phyloP scores from a whole-genome alignment of 2,329 filamentous ascomycete genomes.

The Davidsoniella eucalypti region DNA sequence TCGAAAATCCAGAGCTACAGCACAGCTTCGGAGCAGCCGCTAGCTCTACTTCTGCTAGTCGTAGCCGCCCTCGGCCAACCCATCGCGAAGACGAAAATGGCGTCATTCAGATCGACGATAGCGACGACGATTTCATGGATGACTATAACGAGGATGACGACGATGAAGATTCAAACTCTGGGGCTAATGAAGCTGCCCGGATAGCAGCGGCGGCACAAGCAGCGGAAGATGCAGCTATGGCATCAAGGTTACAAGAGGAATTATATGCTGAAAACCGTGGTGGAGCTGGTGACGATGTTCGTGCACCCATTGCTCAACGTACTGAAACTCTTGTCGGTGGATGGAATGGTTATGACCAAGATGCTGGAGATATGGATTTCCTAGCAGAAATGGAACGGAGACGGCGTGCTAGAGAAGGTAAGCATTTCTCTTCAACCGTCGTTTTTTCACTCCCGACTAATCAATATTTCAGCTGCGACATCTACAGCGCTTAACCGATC shows the following conservation, averaged over 20 bases:
- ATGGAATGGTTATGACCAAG: slow-evolving; percentile 3
- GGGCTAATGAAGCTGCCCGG: slow-evolving; percentile 23
- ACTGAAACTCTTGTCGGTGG: slow-evolving; percentile 74
- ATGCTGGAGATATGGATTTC: neutral
- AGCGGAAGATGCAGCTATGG: slow-evolving; percentile 89
- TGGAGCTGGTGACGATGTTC: slow-evolving; percentile 43
- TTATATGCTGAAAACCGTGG: slow-evolving; percentile 47
- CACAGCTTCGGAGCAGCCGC: slow-evolving; percentile 25
- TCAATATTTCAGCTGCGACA: slow-evolving; percentile 1
- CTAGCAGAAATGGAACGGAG: slow-evolving; percentile 8
- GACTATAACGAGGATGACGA: too few relatives aligned
- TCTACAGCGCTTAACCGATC: slow-evolving; percentile 24
- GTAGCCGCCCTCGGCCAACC: slow-evolving; percentile 17
- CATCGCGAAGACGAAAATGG: slow-evolving; percentile 22
- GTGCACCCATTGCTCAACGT: slow-evolving; percentile 79
- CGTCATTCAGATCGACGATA: slow-evolving; percentile 52
- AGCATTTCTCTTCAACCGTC: neutral
- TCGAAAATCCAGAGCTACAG: slow-evolving; percentile 66
- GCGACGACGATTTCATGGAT: slow-evolving; percentile 33
- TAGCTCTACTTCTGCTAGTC: slow-evolving; percentile 17
- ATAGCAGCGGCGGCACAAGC: slow-evolving; percentile 37
- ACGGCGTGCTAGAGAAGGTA: slow-evolving; percentile 9
- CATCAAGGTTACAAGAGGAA: slow-evolving; percentile 79
- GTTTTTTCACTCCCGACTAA: neutral
- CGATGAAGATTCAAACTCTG: slow-evolving; percentile 20